Evolutionary conservation across 768 basidiomycete genomes (phyloP).

Genomic region (Lactarius pseudohatsudake): DNA sequence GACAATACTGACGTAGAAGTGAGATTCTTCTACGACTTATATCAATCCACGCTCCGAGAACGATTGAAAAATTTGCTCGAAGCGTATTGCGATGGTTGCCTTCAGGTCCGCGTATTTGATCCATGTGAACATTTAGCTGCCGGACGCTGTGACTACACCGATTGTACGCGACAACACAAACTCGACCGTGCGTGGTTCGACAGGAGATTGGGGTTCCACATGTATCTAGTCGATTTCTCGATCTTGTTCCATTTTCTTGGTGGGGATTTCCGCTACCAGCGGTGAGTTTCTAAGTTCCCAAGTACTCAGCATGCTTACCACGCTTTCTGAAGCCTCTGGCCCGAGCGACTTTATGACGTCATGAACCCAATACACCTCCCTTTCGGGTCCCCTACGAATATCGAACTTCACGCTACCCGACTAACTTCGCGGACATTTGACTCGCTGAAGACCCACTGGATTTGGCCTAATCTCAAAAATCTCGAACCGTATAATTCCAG

Average conservation of each 20-base stretch:
- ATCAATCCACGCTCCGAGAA: not conserved
- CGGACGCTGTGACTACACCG: conserved; percentile 14
- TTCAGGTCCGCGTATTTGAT: conserved; percentile 17
- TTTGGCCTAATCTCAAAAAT: conserved; percentile 11
- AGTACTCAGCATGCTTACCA: not conserved
- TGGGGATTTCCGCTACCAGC: not conserved
- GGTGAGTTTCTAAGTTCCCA: conserved; percentile 2
- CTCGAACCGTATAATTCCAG: not conserved
- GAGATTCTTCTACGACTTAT: conserved; percentile 5
- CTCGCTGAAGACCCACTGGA: conserved; percentile 19
- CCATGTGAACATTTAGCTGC: conserved; percentile 14
- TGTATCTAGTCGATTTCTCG: conserved; percentile 21
- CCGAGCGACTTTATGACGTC: conserved; percentile 24
- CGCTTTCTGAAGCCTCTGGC: conserved; percentile 16
- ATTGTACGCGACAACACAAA: conserved; percentile 19
- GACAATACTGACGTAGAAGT: conserved; percentile 12
- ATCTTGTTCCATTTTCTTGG: conserved; percentile 1
- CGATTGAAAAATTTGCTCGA: conserved; percentile 19
- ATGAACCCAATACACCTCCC: conserved; percentile 17
- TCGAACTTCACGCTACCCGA: not conserved
- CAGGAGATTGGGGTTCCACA: conserved; percentile 20
- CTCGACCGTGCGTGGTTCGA: conserved; percentile 22
- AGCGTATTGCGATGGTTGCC: conserved; percentile 9
- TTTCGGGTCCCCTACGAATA: conserved; percentile 20
- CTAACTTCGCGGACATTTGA: conserved; percentile 10